Percentiles rank a stretch among this genome's conserved stretches.
Conservation (phyloP, 129 eudicot genomes). For the Sambucus nigra region DNA sequence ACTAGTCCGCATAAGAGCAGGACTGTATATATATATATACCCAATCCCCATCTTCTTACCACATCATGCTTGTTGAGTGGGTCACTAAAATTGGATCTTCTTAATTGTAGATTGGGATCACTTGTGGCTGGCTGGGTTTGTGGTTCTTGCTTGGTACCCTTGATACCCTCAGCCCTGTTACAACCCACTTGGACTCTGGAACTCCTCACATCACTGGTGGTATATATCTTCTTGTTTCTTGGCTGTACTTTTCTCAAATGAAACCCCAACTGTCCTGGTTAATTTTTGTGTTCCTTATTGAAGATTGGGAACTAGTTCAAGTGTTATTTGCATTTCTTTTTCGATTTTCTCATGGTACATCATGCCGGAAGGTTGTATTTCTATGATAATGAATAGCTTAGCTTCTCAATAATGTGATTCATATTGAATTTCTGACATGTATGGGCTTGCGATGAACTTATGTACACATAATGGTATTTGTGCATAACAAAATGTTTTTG, state of each 20-base stretch:
- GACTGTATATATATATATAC: too few species aligned
- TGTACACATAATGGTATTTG: too few species aligned
- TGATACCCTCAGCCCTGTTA: constrained; percentile 52
- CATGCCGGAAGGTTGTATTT: too few species aligned
- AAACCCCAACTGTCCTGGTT: constrained; percentile 8
- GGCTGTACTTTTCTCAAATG: constrained; percentile 85
- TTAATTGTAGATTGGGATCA: constrained; percentile 27
- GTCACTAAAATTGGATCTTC: neutral
- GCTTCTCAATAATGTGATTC: neutral
- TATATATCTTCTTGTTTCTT: constrained; percentile 57
- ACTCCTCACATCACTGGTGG: constrained; percentile 73
- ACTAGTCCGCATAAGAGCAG: too few species aligned
- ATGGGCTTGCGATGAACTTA: neutral
- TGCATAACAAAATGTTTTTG: neutral
- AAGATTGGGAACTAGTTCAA: neutral
- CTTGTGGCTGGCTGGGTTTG: constrained; percentile 82
- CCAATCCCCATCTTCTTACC: too few species aligned
- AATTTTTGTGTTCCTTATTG: neutral
- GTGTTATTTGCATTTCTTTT: neutral
- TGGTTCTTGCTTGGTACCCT: constrained; percentile 71
- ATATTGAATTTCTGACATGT: too few species aligned
- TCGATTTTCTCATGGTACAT: neutral
- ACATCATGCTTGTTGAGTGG: neutral
- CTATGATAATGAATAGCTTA: too few species aligned
- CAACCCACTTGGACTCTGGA: constrained; percentile 84